Evolutionary conservation across 352 stramenopile species (phyloP).

Genomic region (Globisporangium splendens): DNA sequence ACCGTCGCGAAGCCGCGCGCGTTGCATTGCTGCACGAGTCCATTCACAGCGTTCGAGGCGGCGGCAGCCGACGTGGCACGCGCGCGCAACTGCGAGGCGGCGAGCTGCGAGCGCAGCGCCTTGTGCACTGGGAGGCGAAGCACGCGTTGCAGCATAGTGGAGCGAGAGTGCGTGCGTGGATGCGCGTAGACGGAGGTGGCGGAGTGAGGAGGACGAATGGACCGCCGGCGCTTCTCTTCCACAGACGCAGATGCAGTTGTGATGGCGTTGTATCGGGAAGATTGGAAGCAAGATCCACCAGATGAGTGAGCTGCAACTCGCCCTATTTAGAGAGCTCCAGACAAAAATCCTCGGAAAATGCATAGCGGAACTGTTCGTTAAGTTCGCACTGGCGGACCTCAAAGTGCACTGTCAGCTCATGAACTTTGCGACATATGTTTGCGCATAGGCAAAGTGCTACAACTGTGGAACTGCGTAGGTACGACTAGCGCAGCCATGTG

Average conservation of each 20-base stretch:
- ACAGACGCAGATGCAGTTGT: slow-evolving; percentile 1
- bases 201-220: background rate
- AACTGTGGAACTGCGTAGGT: background rate
- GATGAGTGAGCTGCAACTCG: background rate
- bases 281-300: background rate
- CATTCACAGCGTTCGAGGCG: background rate
- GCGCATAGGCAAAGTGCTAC: background rate
- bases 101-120: slow-evolving; percentile 10
- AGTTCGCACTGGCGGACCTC: background rate
- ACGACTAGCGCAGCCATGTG: background rate
- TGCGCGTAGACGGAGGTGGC: background rate
- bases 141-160: slow-evolving; percentile 20
- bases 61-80: background rate
- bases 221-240: background rate
- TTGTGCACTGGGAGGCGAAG: slow-evolving; percentile 14
- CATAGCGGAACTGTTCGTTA: background rate
- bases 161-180: background rate
- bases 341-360: slow-evolving; percentile 3
- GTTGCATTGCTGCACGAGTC: slow-evolving; percentile 7
- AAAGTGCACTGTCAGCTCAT: slow-evolving; percentile 1
- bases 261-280: background rate
- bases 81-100: background rate
- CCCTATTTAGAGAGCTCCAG: background rate
- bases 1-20: slow-evolving; percentile 10
- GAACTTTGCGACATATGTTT: background rate